Conservation (phyloP, 139 green algal genomes). For the Deuterostichococcus epilithicus region DNA sequence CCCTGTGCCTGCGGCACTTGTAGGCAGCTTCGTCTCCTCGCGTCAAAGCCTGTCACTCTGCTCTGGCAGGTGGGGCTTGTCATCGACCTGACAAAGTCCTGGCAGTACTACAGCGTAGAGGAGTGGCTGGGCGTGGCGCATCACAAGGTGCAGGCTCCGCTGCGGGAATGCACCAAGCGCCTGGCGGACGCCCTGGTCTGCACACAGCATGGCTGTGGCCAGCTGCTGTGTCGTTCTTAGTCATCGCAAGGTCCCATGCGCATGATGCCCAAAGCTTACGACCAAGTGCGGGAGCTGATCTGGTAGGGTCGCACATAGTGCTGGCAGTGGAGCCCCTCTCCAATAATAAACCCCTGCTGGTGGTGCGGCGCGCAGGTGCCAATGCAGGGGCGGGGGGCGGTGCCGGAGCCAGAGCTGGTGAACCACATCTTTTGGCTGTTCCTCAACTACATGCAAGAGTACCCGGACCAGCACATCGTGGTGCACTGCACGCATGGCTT, state of each 20-base stretch:
- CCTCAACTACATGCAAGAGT: constrained; percentile 12
- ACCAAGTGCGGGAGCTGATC: not conserved
- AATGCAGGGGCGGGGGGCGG: constrained; percentile 74
- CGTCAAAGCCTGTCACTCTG: not conserved
- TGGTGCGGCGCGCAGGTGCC: constrained; percentile 19
- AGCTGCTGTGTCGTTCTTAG: not conserved
- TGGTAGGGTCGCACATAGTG: not conserved
- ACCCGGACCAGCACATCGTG: constrained; percentile 33
- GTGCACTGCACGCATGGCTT: constrained; percentile 99
- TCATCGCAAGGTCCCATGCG: not conserved
- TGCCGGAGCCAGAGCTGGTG: constrained; percentile 69
- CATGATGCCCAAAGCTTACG: not conserved
- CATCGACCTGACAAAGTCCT: constrained; percentile 91
- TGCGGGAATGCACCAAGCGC: not conserved
- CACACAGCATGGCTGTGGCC: not conserved
- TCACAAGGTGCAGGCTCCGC: constrained; percentile 37
- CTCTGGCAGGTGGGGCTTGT: constrained; percentile 64
- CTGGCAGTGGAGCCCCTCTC: not conserved
- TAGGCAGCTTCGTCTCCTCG: not conserved
- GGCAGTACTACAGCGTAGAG: constrained; percentile 82
- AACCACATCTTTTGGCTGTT: constrained; percentile 78
- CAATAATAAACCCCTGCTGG: not conserved
- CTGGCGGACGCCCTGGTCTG: not conserved
- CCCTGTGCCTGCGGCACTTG: not conserved
- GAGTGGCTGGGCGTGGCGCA: constrained; percentile 47